phyloP scores from a whole-genome alignment of 192 early-diverging fungal genomes.

The Coemansia umbellata region DNA sequence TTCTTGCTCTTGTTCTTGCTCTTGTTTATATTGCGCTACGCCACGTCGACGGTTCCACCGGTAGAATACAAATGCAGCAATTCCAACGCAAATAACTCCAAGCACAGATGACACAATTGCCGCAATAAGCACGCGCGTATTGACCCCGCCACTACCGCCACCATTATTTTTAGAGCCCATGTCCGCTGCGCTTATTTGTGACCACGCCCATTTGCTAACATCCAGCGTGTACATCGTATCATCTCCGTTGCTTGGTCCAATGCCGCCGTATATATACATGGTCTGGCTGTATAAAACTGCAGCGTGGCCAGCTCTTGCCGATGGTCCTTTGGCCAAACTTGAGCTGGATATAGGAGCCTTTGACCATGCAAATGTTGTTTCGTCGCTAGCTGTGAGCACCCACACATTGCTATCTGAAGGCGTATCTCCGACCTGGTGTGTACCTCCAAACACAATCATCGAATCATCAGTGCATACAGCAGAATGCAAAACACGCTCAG shows the following conservation, averaged over 20 bases:
- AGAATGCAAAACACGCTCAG: slow-evolving; percentile 58
- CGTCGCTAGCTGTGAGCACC: slow-evolving; percentile 35
- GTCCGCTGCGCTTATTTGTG: slow-evolving; percentile 27
- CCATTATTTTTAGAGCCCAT: neutral
- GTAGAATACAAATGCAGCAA: slow-evolving; percentile 11
- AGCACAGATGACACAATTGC: slow-evolving; percentile 14
- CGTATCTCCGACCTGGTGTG: slow-evolving; percentile 15
- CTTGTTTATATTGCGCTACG: neutral
- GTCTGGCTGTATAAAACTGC: slow-evolving; percentile 55
- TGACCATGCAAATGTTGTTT: slow-evolving; percentile 30
- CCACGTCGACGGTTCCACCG: slow-evolving; percentile 21
- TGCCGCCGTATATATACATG: slow-evolving; percentile 70
- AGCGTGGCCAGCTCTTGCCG: slow-evolving; percentile 60
- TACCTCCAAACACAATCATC: slow-evolving; percentile 68
- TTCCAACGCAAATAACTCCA: slow-evolving; percentile 13
- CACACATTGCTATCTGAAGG: slow-evolving; percentile 54
- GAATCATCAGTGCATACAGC: slow-evolving; percentile 63
- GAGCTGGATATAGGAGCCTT: slow-evolving; percentile 38
- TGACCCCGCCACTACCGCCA: neutral
- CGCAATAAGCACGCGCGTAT: slow-evolving; percentile 12
- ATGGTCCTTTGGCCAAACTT: slow-evolving; percentile 39
- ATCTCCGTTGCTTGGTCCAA: slow-evolving; percentile 55
- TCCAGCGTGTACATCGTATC: slow-evolving; percentile 64
- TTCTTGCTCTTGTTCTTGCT: no score
- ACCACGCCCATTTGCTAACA: slow-evolving; percentile 59